Evolutionary conservation across 2,329 filamentous ascomycete species (phyloP), one percentile per base, ranked within the genome.

Genomic region (Camillea tinctor): DNA sequence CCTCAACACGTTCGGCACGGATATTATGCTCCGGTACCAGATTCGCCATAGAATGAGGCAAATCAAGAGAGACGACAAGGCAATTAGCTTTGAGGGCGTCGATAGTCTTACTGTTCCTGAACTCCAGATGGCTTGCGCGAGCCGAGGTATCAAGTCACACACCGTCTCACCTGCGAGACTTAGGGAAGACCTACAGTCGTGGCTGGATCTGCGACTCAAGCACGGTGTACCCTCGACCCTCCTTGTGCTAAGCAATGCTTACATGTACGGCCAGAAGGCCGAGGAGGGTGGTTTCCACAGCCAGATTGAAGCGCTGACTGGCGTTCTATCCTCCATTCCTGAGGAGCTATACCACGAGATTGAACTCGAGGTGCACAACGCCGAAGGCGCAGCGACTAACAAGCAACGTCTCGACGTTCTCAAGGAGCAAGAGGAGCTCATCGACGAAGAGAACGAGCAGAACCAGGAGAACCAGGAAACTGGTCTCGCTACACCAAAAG

Each of bases 311-410:
- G 93, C 95, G 0, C 85, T 99, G 54, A 92, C 93, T 62, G 91
- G 93, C 58, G 95, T 99, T 4, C 82, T 99, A 49, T 96, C 92
- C 49, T 93, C 91, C 62, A 98, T 99, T 64, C 95, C 95, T 2
- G 95, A 99, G 77, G 95, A 99, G 76, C 84, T 99, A 49, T 99
- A 96, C 91, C 95, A 99, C 82, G 95, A 99, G 81, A 97, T 99
- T 65, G 95, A 98, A 78, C 89, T 99, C 30, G 95, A 99, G 80
- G 93, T 99, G 9, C 92, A 97, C 83, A 96, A 89, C 63, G 93
- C 94, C 54, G 95, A 99, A 79, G 95, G 95, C 63, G 94, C 93
- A 11, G 95, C 95, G 22, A 99, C 95, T 66, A 99, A 99, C 86
- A 97, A 96, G 84, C 95, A 98, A 82, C 90, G 95, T 75, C 89